Conservation (phyloP, 306 rosid genomes). For the Malus sieversii region DNA sequence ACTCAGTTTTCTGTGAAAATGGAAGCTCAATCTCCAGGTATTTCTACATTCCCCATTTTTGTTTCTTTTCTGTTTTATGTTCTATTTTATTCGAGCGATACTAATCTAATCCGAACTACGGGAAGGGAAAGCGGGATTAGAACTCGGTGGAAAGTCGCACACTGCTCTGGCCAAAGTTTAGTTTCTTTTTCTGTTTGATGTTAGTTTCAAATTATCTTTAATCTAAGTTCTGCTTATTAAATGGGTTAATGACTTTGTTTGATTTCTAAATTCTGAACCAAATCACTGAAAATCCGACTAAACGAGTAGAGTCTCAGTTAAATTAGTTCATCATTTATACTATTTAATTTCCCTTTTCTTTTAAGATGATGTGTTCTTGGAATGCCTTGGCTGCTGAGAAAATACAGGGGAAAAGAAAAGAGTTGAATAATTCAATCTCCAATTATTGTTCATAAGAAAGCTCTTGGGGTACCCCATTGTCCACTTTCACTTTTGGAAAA, state of each 20-base stretch:
- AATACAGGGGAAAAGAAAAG: neutral
- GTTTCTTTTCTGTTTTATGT: neutral
- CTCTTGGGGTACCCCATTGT: too few species aligned
- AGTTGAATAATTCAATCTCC: neutral
- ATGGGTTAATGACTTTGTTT: conserved; percentile 15
- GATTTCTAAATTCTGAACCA: conserved; percentile 7
- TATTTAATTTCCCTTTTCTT: neutral
- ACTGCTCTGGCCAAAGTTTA: neutral
- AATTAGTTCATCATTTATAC: neutral
- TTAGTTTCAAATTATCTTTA: neutral
- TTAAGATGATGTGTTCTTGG: neutral
- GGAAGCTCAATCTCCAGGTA: conserved; percentile 82
- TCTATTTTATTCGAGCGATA: neutral
- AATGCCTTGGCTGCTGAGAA: conserved; percentile 14
- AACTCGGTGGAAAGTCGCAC: too few species aligned
- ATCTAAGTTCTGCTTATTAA: neutral
- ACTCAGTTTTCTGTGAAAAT: conserved; percentile 37
- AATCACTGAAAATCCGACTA: conserved; percentile 13
- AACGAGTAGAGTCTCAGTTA: neutral
- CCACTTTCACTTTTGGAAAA: neutral
- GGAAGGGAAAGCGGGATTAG: too few species aligned
- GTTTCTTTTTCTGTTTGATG: neutral
- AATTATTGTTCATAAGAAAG: neutral
- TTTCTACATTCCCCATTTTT: neutral
- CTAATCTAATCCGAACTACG: too few species aligned